phyloP scores from a whole-genome alignment of 495 filamentous ascomycete genomes.

The Penicillium longicatenatum region DNA sequence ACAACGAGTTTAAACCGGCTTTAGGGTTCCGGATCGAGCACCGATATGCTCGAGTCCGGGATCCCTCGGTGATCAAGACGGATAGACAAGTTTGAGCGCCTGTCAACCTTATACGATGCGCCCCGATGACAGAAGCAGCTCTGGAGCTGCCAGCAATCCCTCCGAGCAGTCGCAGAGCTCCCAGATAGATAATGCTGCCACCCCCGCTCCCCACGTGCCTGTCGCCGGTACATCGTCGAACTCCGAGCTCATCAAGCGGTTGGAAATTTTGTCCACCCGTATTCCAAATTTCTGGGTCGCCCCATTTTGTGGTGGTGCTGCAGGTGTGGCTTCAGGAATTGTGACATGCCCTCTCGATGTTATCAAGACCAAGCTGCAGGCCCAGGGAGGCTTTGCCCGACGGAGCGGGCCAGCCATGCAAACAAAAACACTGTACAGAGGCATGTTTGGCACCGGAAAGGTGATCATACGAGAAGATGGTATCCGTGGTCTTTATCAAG shows the following conservation, averaged over 20 bases:
- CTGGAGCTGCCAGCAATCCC: constrained; percentile 34
- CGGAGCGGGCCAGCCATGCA: constrained; percentile 47
- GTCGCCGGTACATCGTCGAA: constrained; percentile 20
- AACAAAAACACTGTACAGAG: constrained; percentile 67
- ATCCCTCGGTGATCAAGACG: constrained; percentile 47
- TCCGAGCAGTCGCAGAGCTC: constrained; percentile 29
- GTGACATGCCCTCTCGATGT: constrained; percentile 98
- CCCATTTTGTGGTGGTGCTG: constrained; percentile 79
- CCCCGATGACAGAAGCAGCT: constrained; percentile 37
- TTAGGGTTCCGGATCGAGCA: constrained; percentile 50
- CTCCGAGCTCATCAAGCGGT: constrained; percentile 46
- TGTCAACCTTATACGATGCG: constrained; percentile 38
- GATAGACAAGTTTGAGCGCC: constrained; percentile 44
- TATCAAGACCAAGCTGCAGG: constrained; percentile 98
- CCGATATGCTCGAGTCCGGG: constrained; percentile 52
- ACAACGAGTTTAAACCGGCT: constrained; percentile 21
- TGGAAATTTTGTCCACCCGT: constrained; percentile 56
- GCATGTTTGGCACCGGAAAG: constrained; percentile 80
- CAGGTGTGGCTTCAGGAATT: constrained; percentile 87
- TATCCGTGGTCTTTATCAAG: constrained; percentile 87
- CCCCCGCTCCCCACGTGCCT: constrained; percentile 23
- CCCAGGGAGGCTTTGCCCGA: constrained; percentile 77
- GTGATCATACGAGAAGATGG: constrained; percentile 88
- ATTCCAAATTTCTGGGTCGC: constrained; percentile 57
- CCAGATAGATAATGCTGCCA: constrained; percentile 22